phyloP scores from a whole-genome alignment of 1,284 basidiomycete species.

The Malassezia slooffiae region DNA sequence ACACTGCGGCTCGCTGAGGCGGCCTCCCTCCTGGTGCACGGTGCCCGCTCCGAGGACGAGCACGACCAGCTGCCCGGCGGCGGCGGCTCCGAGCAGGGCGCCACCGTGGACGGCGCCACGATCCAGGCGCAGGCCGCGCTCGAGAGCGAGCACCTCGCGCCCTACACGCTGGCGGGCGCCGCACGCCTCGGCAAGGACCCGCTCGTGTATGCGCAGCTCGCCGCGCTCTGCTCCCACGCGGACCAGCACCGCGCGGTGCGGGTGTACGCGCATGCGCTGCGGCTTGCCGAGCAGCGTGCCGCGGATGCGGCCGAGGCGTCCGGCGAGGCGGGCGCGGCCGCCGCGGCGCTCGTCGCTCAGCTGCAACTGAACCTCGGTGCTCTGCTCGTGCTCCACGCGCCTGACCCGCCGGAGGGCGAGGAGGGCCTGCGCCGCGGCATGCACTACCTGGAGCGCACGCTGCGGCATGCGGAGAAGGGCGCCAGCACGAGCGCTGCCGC shows the following conservation, averaged over 20 bases:
- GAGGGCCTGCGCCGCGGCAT: constrained; percentile 21
- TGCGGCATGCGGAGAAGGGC: constrained; percentile 9
- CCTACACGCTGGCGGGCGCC: constrained; percentile 2
- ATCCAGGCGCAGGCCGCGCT: constrained; percentile 19
- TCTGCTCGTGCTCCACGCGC: constrained; percentile 23
- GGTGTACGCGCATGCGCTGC: constrained; percentile 22
- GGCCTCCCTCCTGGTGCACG: constrained; percentile 19
- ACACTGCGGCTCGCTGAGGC: constrained; percentile 29
- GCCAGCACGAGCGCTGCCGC: constrained; percentile 15
- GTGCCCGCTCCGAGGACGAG: constrained; percentile 7
- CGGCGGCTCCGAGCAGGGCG: constrained; percentile 6
- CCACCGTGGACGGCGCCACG: constrained; percentile 14
- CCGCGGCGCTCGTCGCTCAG: constrained; percentile 17
- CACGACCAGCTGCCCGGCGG: constrained; percentile 5
- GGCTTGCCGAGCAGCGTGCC: constrained; percentile 14
- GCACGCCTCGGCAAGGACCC: constrained; percentile 7
- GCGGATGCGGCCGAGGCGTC: no score
- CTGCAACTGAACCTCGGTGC: constrained; percentile 31
- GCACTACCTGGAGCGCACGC: constrained; percentile 21
- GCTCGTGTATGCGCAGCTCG: constrained; percentile 9
- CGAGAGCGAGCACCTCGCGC: constrained; percentile 24
- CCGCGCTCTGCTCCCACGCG: constrained; percentile 4
- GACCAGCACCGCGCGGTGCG: constrained; percentile 18
- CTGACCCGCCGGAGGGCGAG: constrained; percentile 16
- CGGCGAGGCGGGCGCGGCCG: no score